A percentile compares a stretch with the other conserved stretches of the same genome.
phyloP scores from a whole-genome alignment of 768 basidiomycete genomes.

The Kwoniella shandongensis region DNA sequence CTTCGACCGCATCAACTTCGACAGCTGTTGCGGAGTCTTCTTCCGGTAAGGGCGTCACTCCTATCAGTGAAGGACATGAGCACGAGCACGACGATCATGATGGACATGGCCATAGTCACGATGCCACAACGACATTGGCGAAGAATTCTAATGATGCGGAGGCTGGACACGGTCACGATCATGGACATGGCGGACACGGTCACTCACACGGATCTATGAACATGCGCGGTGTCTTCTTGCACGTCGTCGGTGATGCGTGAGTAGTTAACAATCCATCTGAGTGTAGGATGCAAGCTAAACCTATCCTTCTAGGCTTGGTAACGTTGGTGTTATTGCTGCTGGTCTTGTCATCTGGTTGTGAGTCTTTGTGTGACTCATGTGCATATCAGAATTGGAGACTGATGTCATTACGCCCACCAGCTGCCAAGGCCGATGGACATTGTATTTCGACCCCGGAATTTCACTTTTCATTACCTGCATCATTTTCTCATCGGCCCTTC shows the following conservation, averaged over 20 bases:
- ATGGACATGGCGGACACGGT: conserved; percentile 41
- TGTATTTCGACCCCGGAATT: conserved; percentile 89
- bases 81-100: conserved; percentile 25
- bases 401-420: conserved; percentile 8
- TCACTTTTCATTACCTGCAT: conserved; percentile 91
- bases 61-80: conserved; percentile 14
- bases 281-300: conserved; percentile 3
- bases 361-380: conserved; percentile 17
- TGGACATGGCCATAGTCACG: conserved; percentile 18
- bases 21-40: conserved; percentile 22
- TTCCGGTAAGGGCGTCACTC: conserved; percentile 8
- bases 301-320: conserved; percentile 62
- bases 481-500: conserved; percentile 92
- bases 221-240: conserved; percentile 91
- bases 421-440: conserved; percentile 77
- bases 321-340: conserved; percentile 94
- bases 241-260: conserved; percentile 89
- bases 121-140: conserved; percentile 11
- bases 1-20: conserved; percentile 21
- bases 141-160: conserved; percentile 34
- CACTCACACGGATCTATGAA: conserved; percentile 77
- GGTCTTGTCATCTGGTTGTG: conserved; percentile 89
- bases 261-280: conserved; percentile 14
- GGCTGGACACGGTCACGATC: conserved; percentile 35
- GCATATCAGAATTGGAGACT: background rate